Evolutionary conservation across 768 basidiomycete species (phyloP).

Genomic region (Rubroboletus satanas): DNA sequence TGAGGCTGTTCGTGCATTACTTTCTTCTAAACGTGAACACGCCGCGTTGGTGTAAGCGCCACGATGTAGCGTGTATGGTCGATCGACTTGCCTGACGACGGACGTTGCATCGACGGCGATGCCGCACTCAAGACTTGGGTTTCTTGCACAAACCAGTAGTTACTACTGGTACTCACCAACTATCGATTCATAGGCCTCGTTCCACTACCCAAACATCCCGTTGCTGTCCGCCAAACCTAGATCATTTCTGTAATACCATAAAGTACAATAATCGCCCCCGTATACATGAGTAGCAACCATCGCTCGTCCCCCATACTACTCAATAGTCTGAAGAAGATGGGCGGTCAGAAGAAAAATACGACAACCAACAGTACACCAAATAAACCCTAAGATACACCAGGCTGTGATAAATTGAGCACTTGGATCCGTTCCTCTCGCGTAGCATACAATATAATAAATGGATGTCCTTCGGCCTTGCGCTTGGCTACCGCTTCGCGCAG

Average conservation of each 20-base stretch:
- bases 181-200: not conserved
- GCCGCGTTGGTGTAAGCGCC: too few relatives aligned
- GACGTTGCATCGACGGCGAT: too few relatives aligned
- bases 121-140: too few relatives aligned
- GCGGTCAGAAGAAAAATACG: not conserved
- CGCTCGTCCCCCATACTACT: not conserved
- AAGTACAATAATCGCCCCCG: not conserved
- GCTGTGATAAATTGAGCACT: slow-evolving; percentile 43
- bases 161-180: too few relatives aligned
- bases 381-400: not conserved
- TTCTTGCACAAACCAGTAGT: too few relatives aligned
- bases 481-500: slow-evolving; percentile 64
- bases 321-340: not conserved
- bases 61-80: too few relatives aligned
- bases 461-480: slow-evolving; percentile 59
- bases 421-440: slow-evolving; percentile 69
- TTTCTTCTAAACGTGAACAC: too few relatives aligned
- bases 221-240: not conserved
- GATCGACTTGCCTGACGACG: too few relatives aligned
- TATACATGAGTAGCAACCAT: not conserved
- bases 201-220: not conserved
- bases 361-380: not conserved
- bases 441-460: slow-evolving; percentile 60
- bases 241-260: not conserved
- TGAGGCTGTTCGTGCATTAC: too few relatives aligned